These are phyloP conservation scores for Coemansia aciculifera DNA, from an alignment of 192 early-diverging fungal genomes.

Conservation along the genomic window DNA sequence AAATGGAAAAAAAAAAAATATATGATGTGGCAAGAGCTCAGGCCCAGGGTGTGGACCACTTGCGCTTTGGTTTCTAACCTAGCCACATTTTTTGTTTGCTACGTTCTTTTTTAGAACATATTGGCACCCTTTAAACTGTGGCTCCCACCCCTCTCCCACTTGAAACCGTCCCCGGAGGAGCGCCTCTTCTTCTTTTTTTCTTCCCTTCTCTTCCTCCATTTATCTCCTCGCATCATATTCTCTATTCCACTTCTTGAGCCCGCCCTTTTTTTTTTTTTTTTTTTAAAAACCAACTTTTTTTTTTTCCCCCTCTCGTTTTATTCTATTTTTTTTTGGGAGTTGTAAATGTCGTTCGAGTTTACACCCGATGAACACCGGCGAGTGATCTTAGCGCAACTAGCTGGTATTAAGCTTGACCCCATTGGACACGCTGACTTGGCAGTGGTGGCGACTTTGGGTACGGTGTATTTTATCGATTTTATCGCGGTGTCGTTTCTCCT, in stretches of 20 bases:
- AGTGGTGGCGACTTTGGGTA: slow-evolving; percentile 24
- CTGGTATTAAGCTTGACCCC: slow-evolving; percentile 36
- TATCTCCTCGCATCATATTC: background rate
- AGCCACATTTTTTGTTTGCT: slow-evolving; percentile 5
- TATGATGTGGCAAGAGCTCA: background rate
- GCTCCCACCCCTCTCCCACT: background rate
- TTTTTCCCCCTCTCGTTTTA: background rate
- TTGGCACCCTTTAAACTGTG: slow-evolving; percentile 1
- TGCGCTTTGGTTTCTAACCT: background rate
- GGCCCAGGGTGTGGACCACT: background rate
- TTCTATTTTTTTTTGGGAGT: background rate
- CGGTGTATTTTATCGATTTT: slow-evolving; percentile 37
- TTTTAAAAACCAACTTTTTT: background rate
- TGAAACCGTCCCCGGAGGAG: background rate
- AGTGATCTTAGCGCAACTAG: slow-evolving; percentile 24
- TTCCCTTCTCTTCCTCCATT: background rate
- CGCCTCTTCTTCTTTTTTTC: slow-evolving; percentile 4
- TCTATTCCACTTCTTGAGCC: background rate
- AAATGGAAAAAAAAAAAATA: background rate
- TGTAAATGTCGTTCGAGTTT: slow-evolving; percentile 40
- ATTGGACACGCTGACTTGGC: slow-evolving; percentile 45
- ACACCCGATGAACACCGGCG: slow-evolving; percentile 26
- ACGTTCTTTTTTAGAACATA: background rate
- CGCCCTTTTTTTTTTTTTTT: background rate
- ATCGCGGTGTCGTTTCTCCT: slow-evolving; percentile 32